Base-by-base conservation (phyloP, 2,329 filamentous ascomycete species). In the Hypoxylon sp. region DNA sequence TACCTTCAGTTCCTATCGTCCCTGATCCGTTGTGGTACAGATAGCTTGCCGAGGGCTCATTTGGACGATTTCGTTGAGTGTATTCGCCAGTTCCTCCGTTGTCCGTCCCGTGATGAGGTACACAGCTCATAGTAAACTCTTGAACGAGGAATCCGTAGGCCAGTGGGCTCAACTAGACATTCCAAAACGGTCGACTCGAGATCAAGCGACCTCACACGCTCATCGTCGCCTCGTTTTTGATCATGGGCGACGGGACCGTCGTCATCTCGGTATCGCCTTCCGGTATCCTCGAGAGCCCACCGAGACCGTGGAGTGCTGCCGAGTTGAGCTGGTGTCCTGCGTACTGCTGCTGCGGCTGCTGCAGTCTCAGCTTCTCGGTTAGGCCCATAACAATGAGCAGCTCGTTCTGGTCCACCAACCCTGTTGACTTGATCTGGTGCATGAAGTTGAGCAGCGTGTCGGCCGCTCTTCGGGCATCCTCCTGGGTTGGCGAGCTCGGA, bases 381-480 rank as follows among this genome's bases (percentile, higher is more conserved):
- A 97, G 78, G 71, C 92, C 91, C 15, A 91, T 82, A 43, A 97
- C 87, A 2, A 87, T 85, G 63, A 90, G 74, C 72, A 89, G 93
- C 62, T 97, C 93, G 67, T 85, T 84, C 42, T 91, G 84, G 69
- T 95, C 90, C 13, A 90, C 85, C 26, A 92, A 83, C 1, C 87
- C 88, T 18, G 74, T 78, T 0, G 81, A 76, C 10, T 87, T 85
- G 65, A 89, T 84, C 58, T 87, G 87, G 67, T 91, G 84, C 72
- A 97, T 89, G 70, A 94, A 97, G 58, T 78, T 88, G 72, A 96
- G 83, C 17, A 97, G 85, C 2, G 93, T 87, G 68, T 94, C 88
- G 3, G 96, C 83, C 1, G 93, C 94, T 48, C 86, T 83, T 33
- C 90, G 84, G 3, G 93, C 93, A 73, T 98, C 92, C 67, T 97